Base-by-base conservation (phyloP, 2,329 filamentous ascomycete genomes). In the Ophiostoma sp. region DNA sequence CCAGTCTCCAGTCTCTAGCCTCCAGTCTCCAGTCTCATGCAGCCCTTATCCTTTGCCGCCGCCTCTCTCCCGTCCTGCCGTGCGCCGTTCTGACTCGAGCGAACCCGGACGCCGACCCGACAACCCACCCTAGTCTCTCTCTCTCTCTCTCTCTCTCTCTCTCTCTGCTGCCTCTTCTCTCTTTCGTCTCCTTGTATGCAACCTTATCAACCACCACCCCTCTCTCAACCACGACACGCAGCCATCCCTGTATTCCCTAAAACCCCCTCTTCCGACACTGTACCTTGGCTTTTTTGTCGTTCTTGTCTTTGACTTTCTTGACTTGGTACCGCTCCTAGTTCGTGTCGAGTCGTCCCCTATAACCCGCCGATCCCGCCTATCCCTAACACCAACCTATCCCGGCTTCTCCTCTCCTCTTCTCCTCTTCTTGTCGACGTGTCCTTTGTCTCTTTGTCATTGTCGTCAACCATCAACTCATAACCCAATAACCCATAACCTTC, bases 91-190 rank as follows among this genome's bases (percentile, higher is more conserved):
- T 14, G n/a, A 44, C 58, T 62, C 36, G 38, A 41, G 18, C 62
- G 40, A 41, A 64, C 63, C 42, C 63, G 42, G 63, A 44, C 60
- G n/a, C 60, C 60, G 63, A 65, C 41, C 63, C 44, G 63, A 36
- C 42, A 44, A 44, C 63, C 41, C 27, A 27, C 27, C 27, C 64
- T 52, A n/a, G 18, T 12, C 64, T 14, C 12, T 14, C 11, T 36
- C 44, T 38, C 14, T 45, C 18, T n/a, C 36, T 16, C 45, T 49
- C 8, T 5, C 45, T 42, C 41, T 64, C 4, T 45, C 16, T 18
- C 9, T 14, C 11, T n/a, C 38, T 45, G n/a, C n/a, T 44, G 9
- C 14, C 38, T 6, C 58, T 16, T 42, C 58, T 42, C 58, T 27
- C 27, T 27, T 27, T 27, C 27, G 27, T 27, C 40, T 42, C 16